Evolutionary conservation across 2,329 filamentous ascomycete genomes (phyloP).

Genomic region (Fusarium bulbicola): DNA sequence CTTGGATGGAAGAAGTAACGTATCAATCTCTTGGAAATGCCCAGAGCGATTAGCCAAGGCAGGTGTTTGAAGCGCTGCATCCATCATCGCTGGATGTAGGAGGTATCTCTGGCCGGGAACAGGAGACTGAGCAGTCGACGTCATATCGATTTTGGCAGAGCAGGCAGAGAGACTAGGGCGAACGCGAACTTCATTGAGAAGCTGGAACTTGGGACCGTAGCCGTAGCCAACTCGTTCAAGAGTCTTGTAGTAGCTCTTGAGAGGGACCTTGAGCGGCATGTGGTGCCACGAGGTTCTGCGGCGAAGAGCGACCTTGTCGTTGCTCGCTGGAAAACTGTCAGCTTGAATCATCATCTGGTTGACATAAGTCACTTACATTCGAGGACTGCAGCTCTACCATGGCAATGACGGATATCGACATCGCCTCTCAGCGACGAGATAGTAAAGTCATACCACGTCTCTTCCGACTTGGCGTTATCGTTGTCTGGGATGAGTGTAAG

Average conservation of each 20-base stretch:
- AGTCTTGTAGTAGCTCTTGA: slow-evolving; percentile 39
- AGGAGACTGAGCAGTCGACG: slow-evolving; percentile 21
- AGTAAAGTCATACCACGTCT: slow-evolving; percentile 37
- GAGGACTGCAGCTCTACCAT: slow-evolving; percentile 27
- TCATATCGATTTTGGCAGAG: slow-evolving; percentile 36
- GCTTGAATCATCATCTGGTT: not conserved
- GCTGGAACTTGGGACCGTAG: slow-evolving; percentile 38
- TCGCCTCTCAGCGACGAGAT: slow-evolving; percentile 39
- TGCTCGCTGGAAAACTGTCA: not conserved
- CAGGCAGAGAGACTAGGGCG: slow-evolving; percentile 34
- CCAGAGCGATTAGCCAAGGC: slow-evolving; percentile 36
- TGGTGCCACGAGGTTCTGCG: slow-evolving; percentile 35
- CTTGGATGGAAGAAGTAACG: slow-evolving; percentile 27
- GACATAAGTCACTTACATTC: slow-evolving; percentile 11
- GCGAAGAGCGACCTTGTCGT: not conserved
- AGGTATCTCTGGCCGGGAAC: slow-evolving; percentile 36
- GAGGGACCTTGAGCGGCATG: slow-evolving; percentile 33
- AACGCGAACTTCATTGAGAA: slow-evolving; percentile 35
- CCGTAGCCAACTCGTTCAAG: slow-evolving; percentile 37
- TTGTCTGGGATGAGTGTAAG: slow-evolving; percentile 32
- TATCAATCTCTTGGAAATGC: slow-evolving; percentile 37
- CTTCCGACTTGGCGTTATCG: slow-evolving; percentile 26
- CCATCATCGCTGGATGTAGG: slow-evolving; percentile 38
- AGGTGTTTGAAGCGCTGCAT: slow-evolving; percentile 37
- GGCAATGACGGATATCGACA: slow-evolving; percentile 37